phyloP scores from a whole-genome alignment of 495 filamentous ascomycete species.

The Penicillium bialowiezense region DNA sequence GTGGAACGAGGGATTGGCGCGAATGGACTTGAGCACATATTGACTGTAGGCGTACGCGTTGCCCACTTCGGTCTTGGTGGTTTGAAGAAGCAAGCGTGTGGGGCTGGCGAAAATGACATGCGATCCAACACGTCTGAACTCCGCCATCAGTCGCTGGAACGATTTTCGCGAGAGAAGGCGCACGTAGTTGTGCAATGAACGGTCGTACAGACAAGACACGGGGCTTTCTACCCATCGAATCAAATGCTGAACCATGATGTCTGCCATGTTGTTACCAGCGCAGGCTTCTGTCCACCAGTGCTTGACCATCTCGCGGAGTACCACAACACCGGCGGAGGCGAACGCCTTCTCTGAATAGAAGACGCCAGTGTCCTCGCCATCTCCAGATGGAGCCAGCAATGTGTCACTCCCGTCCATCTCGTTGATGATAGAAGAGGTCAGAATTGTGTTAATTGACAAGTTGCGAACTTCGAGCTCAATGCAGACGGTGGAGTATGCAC shows the following conservation, averaged over 20 bases:
- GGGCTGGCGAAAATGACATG: constrained; percentile 88
- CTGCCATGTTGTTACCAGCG: constrained; percentile 86
- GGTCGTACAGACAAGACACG: constrained; percentile 90
- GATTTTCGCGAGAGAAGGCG: constrained; percentile 98
- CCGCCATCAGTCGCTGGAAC: constrained; percentile 92
- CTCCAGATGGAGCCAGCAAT: constrained; percentile 62
- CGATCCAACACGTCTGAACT: constrained; percentile 93
- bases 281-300: constrained; percentile 97
- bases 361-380: constrained; percentile 58
- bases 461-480: constrained; percentile 94
- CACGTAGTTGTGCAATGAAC: constrained; percentile 94
- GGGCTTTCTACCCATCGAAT: constrained; percentile 95
- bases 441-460: constrained; percentile 94
- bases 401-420: constrained; percentile 82
- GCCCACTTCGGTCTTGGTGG: constrained; percentile 92
- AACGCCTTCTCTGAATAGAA: constrained; percentile 90
- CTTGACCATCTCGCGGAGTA: constrained; percentile 97
- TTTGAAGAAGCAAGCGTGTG: constrained; percentile 88
- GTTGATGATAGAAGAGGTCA: constrained; percentile 96
- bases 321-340: constrained; percentile 81
- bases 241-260: constrained; percentile 96
- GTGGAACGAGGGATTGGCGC: constrained; percentile 90
- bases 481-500: constrained; percentile 93
- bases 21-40: constrained; percentile 95
- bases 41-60: constrained; percentile 96